Base-by-base conservation (phyloP, 768 basidiomycete genomes). In the Paxillus ammoniavirescens region DNA sequence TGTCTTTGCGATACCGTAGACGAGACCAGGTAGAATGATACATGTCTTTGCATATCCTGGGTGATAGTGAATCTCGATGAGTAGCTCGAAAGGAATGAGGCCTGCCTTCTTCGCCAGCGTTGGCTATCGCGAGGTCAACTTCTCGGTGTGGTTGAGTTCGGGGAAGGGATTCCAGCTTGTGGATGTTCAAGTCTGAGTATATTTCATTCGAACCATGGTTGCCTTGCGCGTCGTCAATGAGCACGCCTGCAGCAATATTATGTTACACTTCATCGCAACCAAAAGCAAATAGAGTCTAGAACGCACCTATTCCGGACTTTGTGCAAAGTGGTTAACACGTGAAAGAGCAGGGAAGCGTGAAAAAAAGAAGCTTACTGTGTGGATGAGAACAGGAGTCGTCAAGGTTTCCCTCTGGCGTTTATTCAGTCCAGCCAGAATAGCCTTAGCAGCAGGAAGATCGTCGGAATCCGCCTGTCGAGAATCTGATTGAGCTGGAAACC, bases 1-100 rank as follows among this genome's bases (percentile, higher is more conserved):
- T 7, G 76, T 77, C 8, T 61, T 64, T 2, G 82, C 79, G 33
- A 81, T 68, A 42, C 82, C 84, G 57, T 80, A 89, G 31, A 91
- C 82, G 0, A 83, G 82, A 15, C 70, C 67, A 1, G 82, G 82
- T 10, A 77, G 62, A 23, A 85, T 63, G 5, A 83, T 79, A 65
- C 81, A 78, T 2, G 72, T 73, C 57, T 71, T 78, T 42, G 78
- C 70, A 55, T 81, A 82, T 9, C 79, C 83, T 80, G 51, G n/a
- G 68, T 66, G 17, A 64, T n/a, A 5, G 37, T 57, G 18, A 45
- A 35, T 8, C 8, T 5, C 0, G 31, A 12, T 38, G 12, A 21
- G 37, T 30, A 21, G 21, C 17, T 2, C 36, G 10, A 30, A 36
- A 9, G 14, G 23, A 8, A 41, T 35, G 4, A 14, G 23, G 12